Conservation (phyloP, 208 protist species). For the Trypanosoma platydactyli region DNA sequence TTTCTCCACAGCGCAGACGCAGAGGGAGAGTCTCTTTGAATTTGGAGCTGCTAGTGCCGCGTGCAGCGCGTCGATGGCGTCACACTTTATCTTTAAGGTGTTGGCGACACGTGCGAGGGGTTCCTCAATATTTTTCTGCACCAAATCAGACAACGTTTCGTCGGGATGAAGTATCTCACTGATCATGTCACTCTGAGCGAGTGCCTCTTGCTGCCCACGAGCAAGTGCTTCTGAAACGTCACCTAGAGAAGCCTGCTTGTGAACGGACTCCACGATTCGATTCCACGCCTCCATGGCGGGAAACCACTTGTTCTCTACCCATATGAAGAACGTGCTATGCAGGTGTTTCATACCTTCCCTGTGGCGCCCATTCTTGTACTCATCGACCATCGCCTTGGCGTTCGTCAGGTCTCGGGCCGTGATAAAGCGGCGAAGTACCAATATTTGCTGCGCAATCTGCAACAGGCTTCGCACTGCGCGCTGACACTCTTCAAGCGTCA, state of each 20-base stretch:
- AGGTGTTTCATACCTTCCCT: background rate
- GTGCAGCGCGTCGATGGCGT: conserved; percentile 35
- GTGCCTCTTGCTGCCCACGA: conserved; percentile 35
- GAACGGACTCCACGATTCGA: conserved; percentile 33
- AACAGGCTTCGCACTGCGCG: conserved; percentile 38
- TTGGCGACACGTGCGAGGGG: conserved; percentile 42
- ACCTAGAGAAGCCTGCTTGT: conserved; percentile 30
- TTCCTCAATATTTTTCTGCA: conserved; percentile 40
- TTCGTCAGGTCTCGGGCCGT: conserved; percentile 34
- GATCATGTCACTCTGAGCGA: conserved; percentile 45
- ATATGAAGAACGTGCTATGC: conserved; percentile 53
- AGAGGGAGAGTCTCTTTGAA: conserved; percentile 17
- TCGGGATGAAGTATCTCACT: conserved; percentile 63
- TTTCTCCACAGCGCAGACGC: conserved; percentile 29
- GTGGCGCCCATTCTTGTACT: background rate
- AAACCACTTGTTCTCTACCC: conserved; percentile 68
- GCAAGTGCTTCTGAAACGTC: conserved; percentile 42
- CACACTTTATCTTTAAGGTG: conserved; percentile 28
- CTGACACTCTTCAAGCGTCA: conserved; percentile 40
- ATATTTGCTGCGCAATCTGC: conserved; percentile 39
- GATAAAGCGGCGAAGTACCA: conserved; percentile 47
- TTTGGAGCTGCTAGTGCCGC: conserved; percentile 25
- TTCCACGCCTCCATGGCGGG: conserved; percentile 67
- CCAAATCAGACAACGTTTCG: conserved; percentile 57
- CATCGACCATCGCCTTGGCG: conserved; percentile 38